phyloP scores from a whole-genome alignment of 75 land plant genomes.

The Pinus tabuliformis region DNA sequence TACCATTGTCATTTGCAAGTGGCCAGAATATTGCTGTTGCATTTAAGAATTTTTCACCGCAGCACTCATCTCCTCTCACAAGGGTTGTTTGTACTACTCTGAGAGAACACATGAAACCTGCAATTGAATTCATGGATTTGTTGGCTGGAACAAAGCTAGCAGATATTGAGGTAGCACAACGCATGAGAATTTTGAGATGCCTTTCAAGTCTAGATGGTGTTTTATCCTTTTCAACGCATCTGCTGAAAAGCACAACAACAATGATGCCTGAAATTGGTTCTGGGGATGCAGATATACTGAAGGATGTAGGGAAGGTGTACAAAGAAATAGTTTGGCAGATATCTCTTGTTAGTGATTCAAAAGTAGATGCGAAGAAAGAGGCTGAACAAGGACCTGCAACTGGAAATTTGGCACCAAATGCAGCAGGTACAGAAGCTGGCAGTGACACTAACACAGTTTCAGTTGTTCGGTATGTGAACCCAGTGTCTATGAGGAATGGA shows the following conservation, averaged over 20 bases:
- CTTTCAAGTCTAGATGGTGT: conserved; percentile 79
- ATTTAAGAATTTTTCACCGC: conserved; percentile 84
- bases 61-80: conserved; percentile 78
- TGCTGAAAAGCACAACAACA: conserved; percentile 64
- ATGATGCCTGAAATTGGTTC: conserved; percentile 76
- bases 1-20: conserved; percentile 69
- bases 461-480: conserved; percentile 61
- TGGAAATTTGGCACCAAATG: conserved; percentile 26
- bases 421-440: conserved; percentile 54
- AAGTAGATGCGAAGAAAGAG: conserved; percentile 55
- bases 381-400: conserved; percentile 39
- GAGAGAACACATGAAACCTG: conserved; percentile 69
- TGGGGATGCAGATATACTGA: conserved; percentile 68
- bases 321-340: conserved; percentile 87
- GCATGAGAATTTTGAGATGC: conserved; percentile 40
- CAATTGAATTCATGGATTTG: conserved; percentile 41
- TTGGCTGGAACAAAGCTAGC: conserved; percentile 46
- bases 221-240: conserved; percentile 56
- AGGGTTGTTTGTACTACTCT: conserved; percentile 62
- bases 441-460: conserved; percentile 46
- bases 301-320: conserved; percentile 67
- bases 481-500: conserved; percentile 53
- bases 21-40: conserved; percentile 79
- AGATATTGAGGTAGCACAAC: conserved; percentile 35
- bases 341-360: conserved; percentile 56